phyloP scores from a whole-genome alignment of 1,139 yeast species.

The Scheffersomyces cryptocercus region DNA sequence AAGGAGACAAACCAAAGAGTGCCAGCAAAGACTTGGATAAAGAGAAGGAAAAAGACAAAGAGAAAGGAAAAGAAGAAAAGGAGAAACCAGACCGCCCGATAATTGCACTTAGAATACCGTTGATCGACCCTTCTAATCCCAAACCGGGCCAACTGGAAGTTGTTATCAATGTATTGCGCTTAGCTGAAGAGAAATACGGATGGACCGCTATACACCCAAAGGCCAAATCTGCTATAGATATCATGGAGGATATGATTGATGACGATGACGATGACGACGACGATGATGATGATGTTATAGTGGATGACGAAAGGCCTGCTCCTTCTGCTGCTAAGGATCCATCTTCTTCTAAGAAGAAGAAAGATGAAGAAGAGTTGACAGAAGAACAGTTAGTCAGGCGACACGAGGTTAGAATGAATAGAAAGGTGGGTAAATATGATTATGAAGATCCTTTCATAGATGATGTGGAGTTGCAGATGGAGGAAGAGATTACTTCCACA shows the following conservation, averaged over 20 bases:
- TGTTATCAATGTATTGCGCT: constrained; percentile 71
- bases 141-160: constrained; percentile 70
- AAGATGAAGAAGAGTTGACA: constrained; percentile 42
- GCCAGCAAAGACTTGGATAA: constrained; percentile 20
- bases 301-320: constrained; percentile 26
- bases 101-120: constrained; percentile 61
- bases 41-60: constrained; percentile 23
- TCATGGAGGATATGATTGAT: constrained; percentile 62
- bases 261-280: constrained; percentile 61
- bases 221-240: constrained; percentile 59
- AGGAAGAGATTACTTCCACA: constrained; percentile 88
- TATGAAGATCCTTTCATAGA: constrained; percentile 94
- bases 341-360: constrained; percentile 22
- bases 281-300: constrained; percentile 42
- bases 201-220: constrained; percentile 73
- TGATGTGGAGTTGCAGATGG: constrained; percentile 89
- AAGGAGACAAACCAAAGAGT: constrained; percentile 20
- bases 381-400: constrained; percentile 49
- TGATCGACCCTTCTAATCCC: constrained; percentile 49
- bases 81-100: constrained; percentile 40
- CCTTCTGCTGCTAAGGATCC: constrained; percentile 1
- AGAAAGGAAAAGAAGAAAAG: constrained; percentile 32
- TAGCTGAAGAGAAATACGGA: constrained; percentile 88
- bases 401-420: constrained; percentile 52
- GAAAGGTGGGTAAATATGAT: constrained; percentile 88